Conservation (phyloP, 495 filamentous ascomycete species). For the Neurospora sp. region DNA sequence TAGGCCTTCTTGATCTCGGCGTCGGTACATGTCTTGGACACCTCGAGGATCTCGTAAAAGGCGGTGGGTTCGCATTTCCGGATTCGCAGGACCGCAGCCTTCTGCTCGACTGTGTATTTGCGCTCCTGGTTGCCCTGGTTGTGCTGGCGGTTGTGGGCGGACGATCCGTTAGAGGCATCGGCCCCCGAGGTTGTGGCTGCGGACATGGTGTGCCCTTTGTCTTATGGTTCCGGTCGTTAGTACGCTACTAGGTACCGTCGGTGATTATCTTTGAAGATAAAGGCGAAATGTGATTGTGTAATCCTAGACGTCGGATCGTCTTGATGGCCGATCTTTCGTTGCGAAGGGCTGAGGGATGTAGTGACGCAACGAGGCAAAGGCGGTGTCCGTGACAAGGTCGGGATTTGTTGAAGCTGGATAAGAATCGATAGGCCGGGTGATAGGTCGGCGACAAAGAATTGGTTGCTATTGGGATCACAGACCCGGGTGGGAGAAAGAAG, state of each 20-base stretch:
- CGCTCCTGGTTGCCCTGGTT: slow-evolving; percentile 90
- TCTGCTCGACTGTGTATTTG: slow-evolving; percentile 82
- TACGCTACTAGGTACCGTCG: neutral
- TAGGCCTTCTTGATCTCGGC: slow-evolving; percentile 91
- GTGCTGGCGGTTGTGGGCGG: slow-evolving; percentile 68
- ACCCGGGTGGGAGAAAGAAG: neutral
- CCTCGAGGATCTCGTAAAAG: slow-evolving; percentile 80
- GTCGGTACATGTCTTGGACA: slow-evolving; percentile 55
- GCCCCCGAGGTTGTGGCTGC: slow-evolving; percentile 67
- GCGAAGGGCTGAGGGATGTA: neutral
- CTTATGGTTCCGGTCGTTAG: neutral
- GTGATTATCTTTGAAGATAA: neutral
- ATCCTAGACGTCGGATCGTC: neutral
- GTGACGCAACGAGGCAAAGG: neutral
- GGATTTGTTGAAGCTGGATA: neutral
- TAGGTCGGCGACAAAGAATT: neutral
- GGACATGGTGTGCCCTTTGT: slow-evolving; percentile 46
- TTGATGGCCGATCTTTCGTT: neutral
- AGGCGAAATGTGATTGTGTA: neutral
- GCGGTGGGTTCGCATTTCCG: slow-evolving; percentile 72
- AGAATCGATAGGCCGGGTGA: neutral
- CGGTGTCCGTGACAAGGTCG: neutral
- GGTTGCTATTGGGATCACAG: neutral
- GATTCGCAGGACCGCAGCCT: slow-evolving; percentile 79
- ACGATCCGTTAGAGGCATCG: slow-evolving; percentile 48